A percentile compares a stretch with the other conserved stretches of the same genome.
Conservation (phyloP, 192 early-diverging fungal species). For the Thamnidium elegans region DNA sequence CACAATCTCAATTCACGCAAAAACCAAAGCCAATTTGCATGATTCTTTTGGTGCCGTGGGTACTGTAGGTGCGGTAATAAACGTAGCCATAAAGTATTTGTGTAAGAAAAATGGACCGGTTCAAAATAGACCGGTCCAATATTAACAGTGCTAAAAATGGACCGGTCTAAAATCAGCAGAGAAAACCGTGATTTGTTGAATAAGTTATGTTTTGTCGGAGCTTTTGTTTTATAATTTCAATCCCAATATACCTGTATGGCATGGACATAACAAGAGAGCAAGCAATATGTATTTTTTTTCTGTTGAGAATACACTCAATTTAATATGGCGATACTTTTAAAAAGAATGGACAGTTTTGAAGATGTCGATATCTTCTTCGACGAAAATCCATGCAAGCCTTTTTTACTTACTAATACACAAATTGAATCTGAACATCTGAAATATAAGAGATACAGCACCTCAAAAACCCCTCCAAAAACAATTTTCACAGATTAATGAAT, state of each 20-base stretch:
- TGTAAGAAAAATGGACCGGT: too few relatives aligned
- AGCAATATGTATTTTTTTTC: not conserved
- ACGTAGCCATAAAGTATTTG: not conserved
- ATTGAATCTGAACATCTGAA: not conserved
- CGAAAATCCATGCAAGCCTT: not conserved
- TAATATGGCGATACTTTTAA: not conserved
- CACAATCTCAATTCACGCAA: too few relatives aligned
- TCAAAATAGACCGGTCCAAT: too few relatives aligned
- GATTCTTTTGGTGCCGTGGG: constrained; percentile 3
- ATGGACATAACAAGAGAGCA: not conserved
- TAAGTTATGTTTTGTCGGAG: too few relatives aligned
- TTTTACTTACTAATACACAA: not conserved
- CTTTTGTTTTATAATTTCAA: too few relatives aligned
- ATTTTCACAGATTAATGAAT: not conserved
- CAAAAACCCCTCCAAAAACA: not conserved
- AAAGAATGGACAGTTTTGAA: not conserved
- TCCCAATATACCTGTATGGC: not conserved
- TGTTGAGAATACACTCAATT: not conserved
- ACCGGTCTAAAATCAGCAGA: too few relatives aligned
- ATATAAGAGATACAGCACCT: not conserved
- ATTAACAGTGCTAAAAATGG: too few relatives aligned
- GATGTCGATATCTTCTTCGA: not conserved
- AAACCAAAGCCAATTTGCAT: constrained; percentile 3
- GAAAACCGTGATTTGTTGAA: too few relatives aligned
- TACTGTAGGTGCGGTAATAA: not conserved